Base-by-base conservation (phyloP, 441 rosid species). In the Bruguiera hainesii region DNA sequence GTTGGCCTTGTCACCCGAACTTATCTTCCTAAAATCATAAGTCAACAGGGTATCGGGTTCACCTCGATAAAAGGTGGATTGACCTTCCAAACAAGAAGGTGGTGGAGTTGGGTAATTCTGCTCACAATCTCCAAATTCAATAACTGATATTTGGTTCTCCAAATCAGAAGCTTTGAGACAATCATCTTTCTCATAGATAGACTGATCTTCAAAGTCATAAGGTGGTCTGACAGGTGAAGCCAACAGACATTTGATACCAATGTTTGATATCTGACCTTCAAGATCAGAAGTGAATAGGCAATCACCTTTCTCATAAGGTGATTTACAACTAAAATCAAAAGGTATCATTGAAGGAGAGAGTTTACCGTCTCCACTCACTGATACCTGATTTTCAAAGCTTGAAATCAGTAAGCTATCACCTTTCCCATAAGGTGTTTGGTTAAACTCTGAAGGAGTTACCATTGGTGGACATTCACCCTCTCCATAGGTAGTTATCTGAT, bases 11-110 rank as follows among this genome's bases (percentile, higher is more conserved):
- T 35, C 63, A 7, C 28, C 71, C 21, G 46, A 21, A 61, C 48
- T 62, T 42, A 13, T 63, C 67, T 51, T 35, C 56, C 15, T 39
- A 63, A 26, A 37, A 66, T 15, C 56, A 26, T 16, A 21, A 25
- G 13, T 39, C 63, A 18, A 0, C 19, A 5, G 20, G 37, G 52
- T 7, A 19, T 4, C 42, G 28, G 9, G 1, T 60, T 68, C 60
- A 21, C 52, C 28, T 61, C 19, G 48, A 59, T 10, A 23, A 3
- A 3, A 26, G 25, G 25, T 15, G 4, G 11, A 5, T 2, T 21
- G 28, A 15, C 0, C 15, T 3, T 26, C 6, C 9, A 5, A 55
- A 10, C 58, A 20, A 23, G 58, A 55, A 55, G 16, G 29, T 3
- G 6, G 28, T 26, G 16, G 28, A 23, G 10, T 10, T 29, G 29